Conservation (phyloP, 768 basidiomycete genomes). For the Leccinum uliginosum region DNA sequence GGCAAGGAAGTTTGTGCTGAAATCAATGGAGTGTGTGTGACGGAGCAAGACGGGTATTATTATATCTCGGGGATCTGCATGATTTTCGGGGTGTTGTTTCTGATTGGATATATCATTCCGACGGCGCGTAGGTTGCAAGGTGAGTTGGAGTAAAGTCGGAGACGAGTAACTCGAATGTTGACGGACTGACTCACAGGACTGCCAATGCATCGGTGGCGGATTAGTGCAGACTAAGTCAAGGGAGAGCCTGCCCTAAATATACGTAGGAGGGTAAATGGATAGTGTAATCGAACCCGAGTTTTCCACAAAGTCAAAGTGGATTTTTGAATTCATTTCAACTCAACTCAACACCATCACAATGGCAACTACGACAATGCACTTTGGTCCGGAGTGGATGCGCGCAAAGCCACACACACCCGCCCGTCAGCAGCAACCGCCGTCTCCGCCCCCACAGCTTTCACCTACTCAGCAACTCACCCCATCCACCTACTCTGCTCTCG, state of each 20-base stretch:
- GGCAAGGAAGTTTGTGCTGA: conserved; percentile 77
- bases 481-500: conserved; percentile 69
- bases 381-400: conserved; percentile 93
- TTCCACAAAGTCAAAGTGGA: conserved; percentile 16
- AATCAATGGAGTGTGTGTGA: conserved; percentile 75
- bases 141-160: conserved; percentile 34
- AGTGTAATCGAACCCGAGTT: conserved; percentile 22
- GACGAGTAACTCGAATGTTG: background rate
- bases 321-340: conserved; percentile 15
- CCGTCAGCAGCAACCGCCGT: conserved; percentile 51
- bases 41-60: conserved; percentile 90
- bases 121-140: conserved; percentile 84
- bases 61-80: conserved; percentile 78
- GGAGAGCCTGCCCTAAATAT: conserved; percentile 31
- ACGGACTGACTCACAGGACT: conserved; percentile 42
- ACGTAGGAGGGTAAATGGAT: conserved; percentile 2
- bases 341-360: conserved; percentile 23
- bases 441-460: conserved; percentile 51
- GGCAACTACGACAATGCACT: conserved; percentile 73
- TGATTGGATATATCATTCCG: conserved; percentile 77
- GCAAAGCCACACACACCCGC: conserved; percentile 60
- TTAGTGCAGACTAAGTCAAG: conserved; percentile 35
- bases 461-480: conserved; percentile 49
- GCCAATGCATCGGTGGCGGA: conserved; percentile 68
- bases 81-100: conserved; percentile 63